Conservation (phyloP, 2,329 filamentous ascomycete species). For the Penicillium sp. region DNA sequence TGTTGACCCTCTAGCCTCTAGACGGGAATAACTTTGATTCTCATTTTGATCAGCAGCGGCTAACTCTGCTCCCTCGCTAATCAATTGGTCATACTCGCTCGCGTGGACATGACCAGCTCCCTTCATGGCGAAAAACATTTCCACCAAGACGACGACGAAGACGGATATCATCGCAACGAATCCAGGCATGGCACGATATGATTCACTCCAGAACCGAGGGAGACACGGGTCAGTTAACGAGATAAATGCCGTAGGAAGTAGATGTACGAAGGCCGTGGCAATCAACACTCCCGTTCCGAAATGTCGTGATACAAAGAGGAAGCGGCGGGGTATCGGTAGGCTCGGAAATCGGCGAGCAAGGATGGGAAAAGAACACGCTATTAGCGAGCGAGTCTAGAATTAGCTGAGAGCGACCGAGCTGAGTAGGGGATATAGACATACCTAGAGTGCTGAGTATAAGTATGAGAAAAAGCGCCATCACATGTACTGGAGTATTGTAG, state of each 20-base stretch:
- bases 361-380: constrained; percentile 66
- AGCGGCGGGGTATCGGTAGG: constrained; percentile 63
- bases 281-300: constrained; percentile 63
- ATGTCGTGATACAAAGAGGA: constrained; percentile 65
- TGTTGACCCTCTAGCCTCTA: constrained; percentile 27
- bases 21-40: constrained; percentile 28
- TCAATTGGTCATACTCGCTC: constrained; percentile 56
- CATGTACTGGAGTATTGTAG: constrained; percentile 71
- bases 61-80: constrained; percentile 33
- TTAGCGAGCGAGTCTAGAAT: constrained; percentile 13
- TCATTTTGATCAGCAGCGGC: constrained; percentile 24
- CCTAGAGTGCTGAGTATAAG: constrained; percentile 57
- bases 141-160: constrained; percentile 80
- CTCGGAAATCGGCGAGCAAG: constrained; percentile 63
- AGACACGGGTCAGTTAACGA: constrained; percentile 69
- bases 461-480: constrained; percentile 71
- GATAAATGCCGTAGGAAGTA: constrained; percentile 67
- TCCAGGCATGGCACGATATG: constrained; percentile 80
- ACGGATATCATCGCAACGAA: constrained; percentile 81
- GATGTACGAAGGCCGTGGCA: constrained; percentile 62
- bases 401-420: constrained; percentile 4
- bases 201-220: constrained; percentile 76
- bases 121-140: constrained; percentile 83
- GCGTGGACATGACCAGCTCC: constrained; percentile 65
- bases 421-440: constrained; percentile 25